Evolutionary conservation across 768 basidiomycete genomes (phyloP), one percentile per base, ranked within the genome.

Genomic region (Tephrocybe sp.): DNA sequence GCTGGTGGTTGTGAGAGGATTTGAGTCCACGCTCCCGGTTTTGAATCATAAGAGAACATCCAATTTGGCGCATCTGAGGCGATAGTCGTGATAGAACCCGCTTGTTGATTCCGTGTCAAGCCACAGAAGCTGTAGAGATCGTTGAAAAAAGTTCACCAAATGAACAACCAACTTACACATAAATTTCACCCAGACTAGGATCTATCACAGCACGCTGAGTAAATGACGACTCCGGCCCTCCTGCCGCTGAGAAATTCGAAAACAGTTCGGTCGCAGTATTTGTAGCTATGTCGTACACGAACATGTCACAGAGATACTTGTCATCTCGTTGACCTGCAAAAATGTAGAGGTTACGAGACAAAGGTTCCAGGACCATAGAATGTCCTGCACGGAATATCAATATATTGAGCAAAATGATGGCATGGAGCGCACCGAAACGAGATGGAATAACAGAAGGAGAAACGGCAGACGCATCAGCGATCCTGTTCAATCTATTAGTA

Each of bases 331-430:
- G 84, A 1, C 90, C 89, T 10, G 82, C 87, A 56, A 91, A 86
- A 38, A 92, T 83, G 63, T 80, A 86, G 13, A 91, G 72, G 0
- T 74, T 79, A 32, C 77, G 78, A 0, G 76, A 67, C 10, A 64
- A 66, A 4, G 83, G 71, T 48, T 91, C 89, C 16, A 90, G 72
- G 4, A 90, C 78, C 89, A 92, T 92, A 3, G 88, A 89, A 66
- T 92, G 89, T 0, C 88, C 87, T 85, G 34, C 23, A 36, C 16
- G 5, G 34, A 39, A 17, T 43, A 26, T 22, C 22, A 35, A 38
- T 33, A 44, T 41, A 20, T 7, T 7, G 22, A 49, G 36, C 48
- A 17, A 48, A 36, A 23, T 26, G 41, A 33, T 4, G 19, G 17
- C 35, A 5, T 14, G 4, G 38, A 4, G 62, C 70, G 45, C 59